Conservation (phyloP, 2,329 filamentous ascomycete genomes). For the Balansia obtecta region DNA sequence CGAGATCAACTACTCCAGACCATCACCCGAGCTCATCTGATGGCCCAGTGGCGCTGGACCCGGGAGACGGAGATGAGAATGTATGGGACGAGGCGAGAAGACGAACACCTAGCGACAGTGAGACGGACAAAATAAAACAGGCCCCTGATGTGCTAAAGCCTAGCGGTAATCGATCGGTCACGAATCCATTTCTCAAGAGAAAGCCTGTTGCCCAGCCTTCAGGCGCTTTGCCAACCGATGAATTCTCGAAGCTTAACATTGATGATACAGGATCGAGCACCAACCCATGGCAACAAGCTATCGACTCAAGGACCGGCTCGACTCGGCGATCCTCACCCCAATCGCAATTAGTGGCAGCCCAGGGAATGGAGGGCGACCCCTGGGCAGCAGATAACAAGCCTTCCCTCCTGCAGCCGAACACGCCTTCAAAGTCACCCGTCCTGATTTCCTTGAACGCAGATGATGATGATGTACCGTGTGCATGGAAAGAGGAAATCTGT, state of each 20-base stretch:
- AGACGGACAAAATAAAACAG: conserved; percentile 7
- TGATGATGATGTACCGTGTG: conserved; percentile 17
- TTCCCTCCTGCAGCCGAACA: conserved; percentile 12
- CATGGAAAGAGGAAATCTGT: conserved; percentile 26
- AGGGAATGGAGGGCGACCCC: conserved; percentile 17
- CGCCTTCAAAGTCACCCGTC: conserved; percentile 18
- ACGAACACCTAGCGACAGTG: conserved; percentile 4
- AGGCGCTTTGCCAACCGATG: conserved; percentile 17
- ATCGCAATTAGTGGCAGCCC: conserved; percentile 10
- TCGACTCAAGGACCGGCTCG: conserved; percentile 12
- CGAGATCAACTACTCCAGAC: not conserved
- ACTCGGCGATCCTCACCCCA: conserved; percentile 4
- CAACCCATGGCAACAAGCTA: conserved; percentile 21
- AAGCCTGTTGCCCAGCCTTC: conserved; percentile 18
- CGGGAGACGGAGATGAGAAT: conserved; percentile 17
- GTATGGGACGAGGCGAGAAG: conserved; percentile 18
- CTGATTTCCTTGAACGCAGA: conserved; percentile 25
- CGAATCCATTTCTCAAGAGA: conserved; percentile 42
- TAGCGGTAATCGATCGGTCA: conserved; percentile 24
- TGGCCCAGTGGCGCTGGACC: conserved; percentile 16
- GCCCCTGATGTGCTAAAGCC: conserved; percentile 22
- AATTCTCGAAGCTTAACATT: conserved; percentile 29
- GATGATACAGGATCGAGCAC: conserved; percentile 26
- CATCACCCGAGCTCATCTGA: conserved; percentile 7
- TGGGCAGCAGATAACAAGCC: conserved; percentile 17